Evolutionary conservation across 2,329 filamentous ascomycete species (phyloP).

Genomic region (Diaporthe amygdali): DNA sequence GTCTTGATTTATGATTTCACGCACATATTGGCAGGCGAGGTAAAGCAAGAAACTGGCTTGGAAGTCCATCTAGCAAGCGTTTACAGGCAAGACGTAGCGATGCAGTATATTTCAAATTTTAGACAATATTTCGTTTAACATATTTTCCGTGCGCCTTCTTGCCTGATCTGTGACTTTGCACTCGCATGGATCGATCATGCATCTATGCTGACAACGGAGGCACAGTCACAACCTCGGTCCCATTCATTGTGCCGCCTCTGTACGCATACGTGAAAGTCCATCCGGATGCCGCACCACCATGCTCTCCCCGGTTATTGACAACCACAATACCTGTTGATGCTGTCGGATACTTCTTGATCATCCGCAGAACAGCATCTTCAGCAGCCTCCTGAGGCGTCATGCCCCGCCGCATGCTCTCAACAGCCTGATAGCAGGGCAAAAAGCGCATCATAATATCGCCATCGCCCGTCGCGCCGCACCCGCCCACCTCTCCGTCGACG

Average conservation of each 20-base stretch:
- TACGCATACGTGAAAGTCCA: constrained; percentile 62
- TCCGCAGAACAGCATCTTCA: constrained; percentile 54
- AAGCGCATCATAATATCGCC: constrained; percentile 64
- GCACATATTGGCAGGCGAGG: no score
- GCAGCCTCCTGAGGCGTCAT: constrained; percentile 54
- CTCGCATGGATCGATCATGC: background rate
- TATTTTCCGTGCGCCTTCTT: no score
- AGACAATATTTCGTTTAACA: no score
- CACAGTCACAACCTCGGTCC: constrained; percentile 50
- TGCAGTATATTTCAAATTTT: no score
- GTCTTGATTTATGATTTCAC: no score
- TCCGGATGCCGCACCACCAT: constrained; percentile 56
- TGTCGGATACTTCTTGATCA: constrained; percentile 52
- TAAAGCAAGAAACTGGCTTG: no score
- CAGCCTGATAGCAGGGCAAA: constrained; percentile 61
- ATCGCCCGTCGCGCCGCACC: constrained; percentile 61
- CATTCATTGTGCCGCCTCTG: constrained; percentile 51
- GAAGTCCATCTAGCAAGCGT: no score
- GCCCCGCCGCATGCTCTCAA: constrained; percentile 56
- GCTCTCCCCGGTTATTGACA: constrained; percentile 51
- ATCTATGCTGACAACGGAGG: constrained; percentile 32
- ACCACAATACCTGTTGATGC: constrained; percentile 57
- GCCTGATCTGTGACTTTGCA: no score
- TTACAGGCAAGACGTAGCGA: no score
- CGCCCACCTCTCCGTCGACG: constrained; percentile 58